Evolutionary conservation across 2,329 filamentous ascomycete genomes (phyloP).

Genomic region (Juglanconis sp.): DNA sequence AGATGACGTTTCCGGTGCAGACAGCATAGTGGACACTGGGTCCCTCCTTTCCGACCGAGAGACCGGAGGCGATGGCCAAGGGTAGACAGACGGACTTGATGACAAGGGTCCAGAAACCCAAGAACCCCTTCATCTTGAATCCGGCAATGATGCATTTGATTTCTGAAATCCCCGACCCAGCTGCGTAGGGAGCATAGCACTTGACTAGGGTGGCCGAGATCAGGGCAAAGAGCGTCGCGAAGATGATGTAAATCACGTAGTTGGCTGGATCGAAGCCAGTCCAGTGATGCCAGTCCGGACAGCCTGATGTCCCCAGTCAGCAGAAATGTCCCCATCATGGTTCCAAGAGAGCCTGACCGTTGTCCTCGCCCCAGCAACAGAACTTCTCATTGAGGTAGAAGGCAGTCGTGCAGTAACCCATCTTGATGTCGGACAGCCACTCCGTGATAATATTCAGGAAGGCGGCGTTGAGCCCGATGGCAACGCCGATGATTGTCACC

Average conservation of each 20-base stretch:
- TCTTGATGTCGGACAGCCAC: constrained; percentile 93
- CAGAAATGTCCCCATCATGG: neutral
- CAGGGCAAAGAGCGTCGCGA: constrained; percentile 80
- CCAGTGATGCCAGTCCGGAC: constrained; percentile 86
- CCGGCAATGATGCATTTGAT: constrained; percentile 99
- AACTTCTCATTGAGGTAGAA: constrained; percentile 98
- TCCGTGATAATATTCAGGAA: constrained; percentile 94
- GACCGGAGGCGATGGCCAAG: constrained; percentile 85
- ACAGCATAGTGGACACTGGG: constrained; percentile 99
- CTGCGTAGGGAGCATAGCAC: constrained; percentile 90
- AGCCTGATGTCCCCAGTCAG: constrained; percentile 51
- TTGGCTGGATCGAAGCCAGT: constrained; percentile 74
- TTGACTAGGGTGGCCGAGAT: constrained; percentile 82
- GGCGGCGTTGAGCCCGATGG: constrained; percentile 89
- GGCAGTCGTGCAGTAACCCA: constrained; percentile 90
- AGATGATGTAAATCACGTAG: constrained; percentile 83
- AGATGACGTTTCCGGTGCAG: constrained; percentile 95
- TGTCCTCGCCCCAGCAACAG: constrained; percentile 95
- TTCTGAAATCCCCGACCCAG: constrained; percentile 94
- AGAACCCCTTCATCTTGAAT: constrained; percentile 98
- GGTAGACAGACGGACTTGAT: constrained; percentile 94
- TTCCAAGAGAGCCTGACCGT: constrained; percentile 47
- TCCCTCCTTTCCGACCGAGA: constrained; percentile 95
- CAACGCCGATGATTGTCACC: constrained; percentile 86
- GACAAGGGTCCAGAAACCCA: constrained; percentile 83